A percentile compares a stretch with the other conserved stretches of the same genome.
phyloP scores from a whole-genome alignment of 306 rosid genomes.

The Sesbania bispinosa region DNA sequence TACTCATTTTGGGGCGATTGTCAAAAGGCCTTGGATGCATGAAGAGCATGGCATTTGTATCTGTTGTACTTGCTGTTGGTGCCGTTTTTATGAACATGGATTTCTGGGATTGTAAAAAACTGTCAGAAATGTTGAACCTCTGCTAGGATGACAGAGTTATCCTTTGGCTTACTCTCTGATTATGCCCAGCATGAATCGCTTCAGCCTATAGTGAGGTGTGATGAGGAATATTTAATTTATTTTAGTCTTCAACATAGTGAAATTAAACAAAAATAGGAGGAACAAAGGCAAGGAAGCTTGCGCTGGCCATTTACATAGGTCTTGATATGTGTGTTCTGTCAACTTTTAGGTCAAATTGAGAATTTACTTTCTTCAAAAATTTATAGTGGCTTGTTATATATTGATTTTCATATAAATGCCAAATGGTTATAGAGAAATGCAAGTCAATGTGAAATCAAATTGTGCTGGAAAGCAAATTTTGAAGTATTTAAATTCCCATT shows the following conservation, averaged over 20 bases:
- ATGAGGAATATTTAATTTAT: constrained; percentile 27
- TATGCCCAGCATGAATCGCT: background rate
- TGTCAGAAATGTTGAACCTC: constrained; percentile 33
- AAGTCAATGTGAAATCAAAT: constrained; percentile 21
- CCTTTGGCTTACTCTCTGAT: background rate
- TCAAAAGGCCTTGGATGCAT: constrained; percentile 42
- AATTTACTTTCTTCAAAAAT: background rate
- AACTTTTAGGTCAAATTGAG: constrained; percentile 24
- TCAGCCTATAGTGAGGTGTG: constrained; percentile 7
- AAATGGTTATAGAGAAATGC: constrained; percentile 34
- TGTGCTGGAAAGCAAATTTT: constrained; percentile 26
- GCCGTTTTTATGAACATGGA: constrained; percentile 35
- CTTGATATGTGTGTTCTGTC: constrained; percentile 9
- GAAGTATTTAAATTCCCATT: background rate
- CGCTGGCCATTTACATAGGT: constrained; percentile 11
- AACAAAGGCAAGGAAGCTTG: constrained; percentile 17
- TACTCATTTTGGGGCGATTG: constrained; percentile 27
- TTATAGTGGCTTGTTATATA: constrained; percentile 20
- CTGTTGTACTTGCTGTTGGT: constrained; percentile 32
- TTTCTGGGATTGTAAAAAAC: constrained; percentile 32
- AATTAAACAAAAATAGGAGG: too few relatives aligned
- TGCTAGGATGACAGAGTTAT: constrained; percentile 11
- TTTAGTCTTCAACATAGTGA: constrained; percentile 19
- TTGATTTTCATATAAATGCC: constrained; percentile 32
- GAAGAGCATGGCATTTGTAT: constrained; percentile 38